Conservation (phyloP, 108 stramenopile genomes). For the Asterionellopsis glacialis region DNA sequence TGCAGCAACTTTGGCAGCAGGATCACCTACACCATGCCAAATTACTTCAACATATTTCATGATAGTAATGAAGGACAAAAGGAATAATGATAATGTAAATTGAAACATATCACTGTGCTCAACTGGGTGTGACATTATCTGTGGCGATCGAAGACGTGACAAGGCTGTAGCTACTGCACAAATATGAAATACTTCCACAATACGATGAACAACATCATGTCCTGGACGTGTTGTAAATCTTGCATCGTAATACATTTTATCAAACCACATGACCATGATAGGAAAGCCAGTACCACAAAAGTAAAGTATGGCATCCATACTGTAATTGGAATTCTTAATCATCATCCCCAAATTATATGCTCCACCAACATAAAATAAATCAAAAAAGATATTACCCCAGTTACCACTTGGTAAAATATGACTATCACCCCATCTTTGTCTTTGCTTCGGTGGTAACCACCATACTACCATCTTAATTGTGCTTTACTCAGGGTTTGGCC, state of each 20-base stretch:
- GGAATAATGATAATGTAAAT: conserved; percentile 17
- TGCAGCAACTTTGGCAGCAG: conserved; percentile 8
- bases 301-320: conserved; percentile 6
- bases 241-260: conserved; percentile 26
- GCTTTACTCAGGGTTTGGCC: no score
- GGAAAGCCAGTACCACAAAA: conserved; percentile 15
- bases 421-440: conserved; percentile 12
- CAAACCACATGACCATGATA: conserved; percentile 25
- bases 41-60: conserved; percentile 17
- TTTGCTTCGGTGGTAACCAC: conserved; percentile 4
- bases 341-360: conserved; percentile 16
- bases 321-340: background rate
- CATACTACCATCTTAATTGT: background rate
- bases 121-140: conserved; percentile 16
- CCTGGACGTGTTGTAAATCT: conserved; percentile 18
- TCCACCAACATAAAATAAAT: conserved; percentile 31
- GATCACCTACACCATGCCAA: conserved; percentile 9
- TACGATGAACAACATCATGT: conserved; percentile 25
- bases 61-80: conserved; percentile 16
- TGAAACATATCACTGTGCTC: conserved; percentile 28
- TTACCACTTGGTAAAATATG: conserved; percentile 10
- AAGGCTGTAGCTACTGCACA: conserved; percentile 17
- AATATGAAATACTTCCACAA: conserved; percentile 22
- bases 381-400: conserved; percentile 31
- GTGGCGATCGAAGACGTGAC: conserved; percentile 27